Base-by-base conservation (phyloP, 306 rosid species). In the Corylus avellana region DNA sequence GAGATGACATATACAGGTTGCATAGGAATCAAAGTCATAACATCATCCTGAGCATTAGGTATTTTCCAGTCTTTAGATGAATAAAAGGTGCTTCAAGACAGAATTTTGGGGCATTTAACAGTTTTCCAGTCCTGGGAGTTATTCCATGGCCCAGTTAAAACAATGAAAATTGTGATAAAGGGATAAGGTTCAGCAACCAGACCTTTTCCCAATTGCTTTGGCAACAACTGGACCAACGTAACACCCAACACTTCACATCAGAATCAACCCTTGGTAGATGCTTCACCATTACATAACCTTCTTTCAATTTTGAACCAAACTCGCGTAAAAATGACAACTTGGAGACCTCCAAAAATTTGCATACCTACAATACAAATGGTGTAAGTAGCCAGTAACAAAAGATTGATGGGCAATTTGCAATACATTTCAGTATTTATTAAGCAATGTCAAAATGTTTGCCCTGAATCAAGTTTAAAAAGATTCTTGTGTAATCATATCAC, bases 291-390 rank as follows among this genome's bases (percentile, higher is more conserved):
- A 88, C 78, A 75, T 79, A 88, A 55, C 89, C 89, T 84, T 88
- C 91, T 85, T 88, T 88, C 80, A 84, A 68, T 78, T 86, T 88
- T 17, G 88, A 77, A 74, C 91, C 91, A 44, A 83, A 82, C 78
- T 88, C 88, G 39, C 44, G 84, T 58, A 29, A 73, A 70, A 88
- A 88, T 46, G 91, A 88, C 77, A 88, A 74, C 81, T 74, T 77
- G 32, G 89, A 88, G 81, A 88, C 91, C 84, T 88, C 91, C 83
- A 88, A 72, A 72, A 86, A 86, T 59, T 76, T 86, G 81, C 91
- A 86, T 39, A 88, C 91, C 91, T 88, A 54, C 76, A 77, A 64
- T 56, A 18, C 9, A 67, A n/a, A 42, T 67, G 72, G 50, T 42
- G 17, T 17, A 42, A 67, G 51, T 27, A 18, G 51, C 51, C 50